phyloP scores from a whole-genome alignment of 148 eudicot genomes.

The Nepenthes gracilis region DNA sequence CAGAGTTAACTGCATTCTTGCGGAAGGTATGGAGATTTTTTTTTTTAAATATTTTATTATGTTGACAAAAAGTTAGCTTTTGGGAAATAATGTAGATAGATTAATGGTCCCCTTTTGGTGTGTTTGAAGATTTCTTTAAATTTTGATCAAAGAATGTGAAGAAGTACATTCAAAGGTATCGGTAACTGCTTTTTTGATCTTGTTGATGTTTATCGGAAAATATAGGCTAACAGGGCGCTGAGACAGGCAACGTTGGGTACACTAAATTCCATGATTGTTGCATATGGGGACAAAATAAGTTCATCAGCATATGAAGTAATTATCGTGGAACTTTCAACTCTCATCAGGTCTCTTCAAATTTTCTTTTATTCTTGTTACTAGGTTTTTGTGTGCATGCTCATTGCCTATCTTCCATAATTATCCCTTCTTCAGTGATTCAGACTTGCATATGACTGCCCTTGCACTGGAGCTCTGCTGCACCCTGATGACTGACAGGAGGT shows the following conservation, averaged over 20 bases:
- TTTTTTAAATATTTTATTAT: neutral
- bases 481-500: conserved; percentile 78
- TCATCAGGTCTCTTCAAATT: conserved; percentile 54
- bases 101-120: neutral
- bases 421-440: conserved; percentile 58
- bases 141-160: neutral
- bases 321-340: conserved; percentile 80
- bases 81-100: neutral
- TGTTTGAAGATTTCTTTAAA: neutral
- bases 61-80: neutral
- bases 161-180: neutral
- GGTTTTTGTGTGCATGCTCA: neutral
- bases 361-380: neutral
- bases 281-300: conserved; percentile 87
- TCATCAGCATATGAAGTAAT: conserved; percentile 94
- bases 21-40: conserved; percentile 50
- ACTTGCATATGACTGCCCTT: conserved; percentile 96
- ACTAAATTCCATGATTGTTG: conserved; percentile 73
- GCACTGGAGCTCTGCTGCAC: conserved; percentile 95
- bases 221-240: conserved; percentile 86
- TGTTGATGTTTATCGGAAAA: conserved; percentile 4
- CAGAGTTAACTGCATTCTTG: conserved; percentile 84
- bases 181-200: conserved; percentile 1
- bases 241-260: conserved; percentile 96
- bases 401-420: neutral